Evolutionary conservation across 495 filamentous ascomycete genomes (phyloP).

Genomic region (Tuber magnatum): DNA sequence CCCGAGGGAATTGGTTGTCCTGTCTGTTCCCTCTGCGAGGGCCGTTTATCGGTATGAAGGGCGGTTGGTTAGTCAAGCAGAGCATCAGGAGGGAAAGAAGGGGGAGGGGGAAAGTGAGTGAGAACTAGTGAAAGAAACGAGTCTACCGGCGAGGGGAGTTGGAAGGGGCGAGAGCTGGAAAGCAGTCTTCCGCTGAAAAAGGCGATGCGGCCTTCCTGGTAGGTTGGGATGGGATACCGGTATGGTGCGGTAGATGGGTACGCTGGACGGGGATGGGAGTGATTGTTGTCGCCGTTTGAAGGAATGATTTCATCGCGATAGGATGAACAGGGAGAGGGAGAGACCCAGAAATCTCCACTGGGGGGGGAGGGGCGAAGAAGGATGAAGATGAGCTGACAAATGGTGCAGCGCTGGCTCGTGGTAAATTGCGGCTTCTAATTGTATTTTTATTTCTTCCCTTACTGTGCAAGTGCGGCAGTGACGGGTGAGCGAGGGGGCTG

Average conservation of each 20-base stretch:
- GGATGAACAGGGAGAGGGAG: neutral
- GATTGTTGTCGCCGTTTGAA: neutral
- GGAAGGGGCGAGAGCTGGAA: conserved; percentile 18
- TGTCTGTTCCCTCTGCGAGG: conserved; percentile 13
- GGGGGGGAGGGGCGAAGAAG: neutral
- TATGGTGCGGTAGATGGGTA: too few species aligned
- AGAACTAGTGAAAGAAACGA: neutral
- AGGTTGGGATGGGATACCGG: neutral
- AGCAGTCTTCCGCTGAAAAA: conserved; percentile 17
- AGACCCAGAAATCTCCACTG: neutral
- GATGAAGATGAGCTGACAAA: conserved; percentile 25
- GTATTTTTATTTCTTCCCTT: neutral
- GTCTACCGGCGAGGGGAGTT: conserved; percentile 18
- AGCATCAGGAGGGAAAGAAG: conserved; percentile 4
- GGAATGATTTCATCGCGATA: neutral
- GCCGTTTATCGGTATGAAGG: conserved; percentile 7
- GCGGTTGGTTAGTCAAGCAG: conserved; percentile 11
- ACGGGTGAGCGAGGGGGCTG: neutral
- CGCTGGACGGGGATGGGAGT: neutral
- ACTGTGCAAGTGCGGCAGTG: neutral
- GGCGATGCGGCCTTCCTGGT: conserved; percentile 2
- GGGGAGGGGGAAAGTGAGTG: neutral
- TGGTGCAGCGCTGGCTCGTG: neutral
- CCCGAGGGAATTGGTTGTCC: conserved; percentile 23
- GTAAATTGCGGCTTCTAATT: conserved; percentile 1